Conservation (phyloP, 805 yeast genomes). For the Yarrowia sp. region DNA sequence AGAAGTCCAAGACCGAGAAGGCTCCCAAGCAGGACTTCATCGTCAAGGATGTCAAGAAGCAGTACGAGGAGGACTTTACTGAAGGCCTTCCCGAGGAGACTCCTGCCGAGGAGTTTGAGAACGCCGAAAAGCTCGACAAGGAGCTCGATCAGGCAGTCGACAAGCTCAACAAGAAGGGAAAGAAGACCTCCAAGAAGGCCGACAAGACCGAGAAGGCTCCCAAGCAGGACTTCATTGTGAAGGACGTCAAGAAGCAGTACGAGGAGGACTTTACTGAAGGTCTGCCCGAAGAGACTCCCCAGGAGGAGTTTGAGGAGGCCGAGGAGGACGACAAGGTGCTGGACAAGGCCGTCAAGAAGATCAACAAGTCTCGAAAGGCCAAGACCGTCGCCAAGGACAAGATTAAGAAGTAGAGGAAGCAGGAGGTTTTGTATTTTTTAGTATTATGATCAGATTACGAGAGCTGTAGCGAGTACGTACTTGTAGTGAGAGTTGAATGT, state of each 20-base stretch:
- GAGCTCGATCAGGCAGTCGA: background rate
- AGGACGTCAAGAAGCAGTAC: slow-evolving; percentile 10
- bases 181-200: too few species aligned
- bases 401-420: slow-evolving; percentile 22
- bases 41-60: slow-evolving; percentile 25
- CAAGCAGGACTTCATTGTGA: background rate
- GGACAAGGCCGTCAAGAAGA: slow-evolving; percentile 8
- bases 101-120: slow-evolving; percentile 12
- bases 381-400: slow-evolving; percentile 9
- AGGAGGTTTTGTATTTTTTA: slow-evolving; percentile 12
- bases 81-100: background rate
- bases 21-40: slow-evolving; percentile 25
- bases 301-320: slow-evolving; percentile 11
- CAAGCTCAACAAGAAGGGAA: background rate
- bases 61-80: slow-evolving; percentile 17
- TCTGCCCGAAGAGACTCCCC: background rate
- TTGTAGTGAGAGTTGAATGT: too few species aligned
- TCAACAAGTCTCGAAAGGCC: slow-evolving; percentile 16
- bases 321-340: slow-evolving; percentile 26
- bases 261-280: background rate
- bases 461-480: too few species aligned
- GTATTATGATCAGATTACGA: background rate
- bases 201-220: too few species aligned
- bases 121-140: background rate
- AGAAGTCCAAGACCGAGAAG: slow-evolving; percentile 21